Base-by-base conservation (phyloP, 371 early-diverging fungal species). In the Mortierella sp. region DNA sequence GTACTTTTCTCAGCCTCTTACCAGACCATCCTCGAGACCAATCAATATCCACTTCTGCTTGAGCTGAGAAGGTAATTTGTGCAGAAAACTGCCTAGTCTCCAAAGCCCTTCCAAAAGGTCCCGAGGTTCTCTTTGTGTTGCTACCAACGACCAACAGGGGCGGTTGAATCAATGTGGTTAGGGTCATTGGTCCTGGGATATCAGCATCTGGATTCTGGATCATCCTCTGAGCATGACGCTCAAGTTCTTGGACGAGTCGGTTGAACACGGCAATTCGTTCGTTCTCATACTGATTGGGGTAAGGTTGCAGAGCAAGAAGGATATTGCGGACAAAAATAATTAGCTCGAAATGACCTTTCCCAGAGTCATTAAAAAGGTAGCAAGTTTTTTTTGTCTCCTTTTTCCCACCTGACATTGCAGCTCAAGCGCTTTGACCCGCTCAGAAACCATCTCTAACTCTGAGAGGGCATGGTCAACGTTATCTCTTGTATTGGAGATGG, bases 1-100 rank as follows among this genome's bases (percentile, higher is more conserved):
- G n/a, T n/a, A 37, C 37, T 37, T 5, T 37, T 3, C 37, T n/a
- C n/a, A n/a, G 37, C 5, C 9, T 26, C 26, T 62, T 63, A 75
- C 75, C 70, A 29, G 75, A 75, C 75, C 75, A 75, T 0, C 75
- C 75, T 5, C 23, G 29, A 56, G 56, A 59, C 75, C 75, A 75
- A 25, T 69, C 70, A 30, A 70, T 53, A 25, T 70, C 61, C 5
- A 65, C 44, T 16, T n/a, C 25, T 5, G 9, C 37, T 37, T 5
- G 37, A 37, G 37, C 37, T 9, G 37, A 37, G 9, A 37, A 37
- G 9, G 37, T 37, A 3, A 37, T 37, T 37, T 37, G 37, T 3
- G 37, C 37, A 9, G 37, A 37, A 37, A 37, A 37, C 9, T 9
- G 3, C 9, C 37, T 37, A 9, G 37, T 37, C 9, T 9, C 37